phyloP scores from a whole-genome alignment of 352 stramenopile species.

The Pythium aphanidermatum region DNA sequence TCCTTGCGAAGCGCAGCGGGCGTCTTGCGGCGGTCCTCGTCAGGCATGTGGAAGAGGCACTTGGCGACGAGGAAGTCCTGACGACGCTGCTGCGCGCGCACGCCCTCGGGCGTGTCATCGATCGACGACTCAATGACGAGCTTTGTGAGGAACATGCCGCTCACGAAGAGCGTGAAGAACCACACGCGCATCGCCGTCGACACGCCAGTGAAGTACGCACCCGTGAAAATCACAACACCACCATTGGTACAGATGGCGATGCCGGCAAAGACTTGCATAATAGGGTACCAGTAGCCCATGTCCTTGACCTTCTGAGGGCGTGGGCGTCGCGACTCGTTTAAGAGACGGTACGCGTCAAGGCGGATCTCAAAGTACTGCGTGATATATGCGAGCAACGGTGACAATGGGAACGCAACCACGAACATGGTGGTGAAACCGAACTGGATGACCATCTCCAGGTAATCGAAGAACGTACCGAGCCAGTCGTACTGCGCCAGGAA shows the following conservation, averaged over 20 bases:
- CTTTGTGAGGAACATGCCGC: slow-evolving; percentile 82
- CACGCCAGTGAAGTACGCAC: slow-evolving; percentile 63
- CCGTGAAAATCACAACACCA: slow-evolving; percentile 91
- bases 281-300: slow-evolving; percentile 92
- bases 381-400: slow-evolving; percentile 86
- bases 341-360: slow-evolving; percentile 82
- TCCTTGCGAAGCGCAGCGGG: slow-evolving; percentile 11
- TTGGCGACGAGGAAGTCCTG: slow-evolving; percentile 86
- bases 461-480: slow-evolving; percentile 89
- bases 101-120: slow-evolving; percentile 62
- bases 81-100: slow-evolving; percentile 65
- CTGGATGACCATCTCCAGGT: slow-evolving; percentile 90
- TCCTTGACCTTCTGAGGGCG: slow-evolving; percentile 73
- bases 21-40: slow-evolving; percentile 38
- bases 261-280: slow-evolving; percentile 86
- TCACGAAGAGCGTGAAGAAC: slow-evolving; percentile 78
- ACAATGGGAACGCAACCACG: slow-evolving; percentile 91
- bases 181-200: slow-evolving; percentile 54
- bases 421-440: slow-evolving; percentile 89
- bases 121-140: slow-evolving; percentile 69
- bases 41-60: slow-evolving; percentile 76
- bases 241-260: slow-evolving; percentile 92
- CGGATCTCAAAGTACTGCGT: slow-evolving; percentile 93
- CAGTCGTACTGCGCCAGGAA: slow-evolving; percentile 82
- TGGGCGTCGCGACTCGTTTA: slow-evolving; percentile 73